phyloP scores from a whole-genome alignment of 768 basidiomycete species.

The Trametes maxima region DNA sequence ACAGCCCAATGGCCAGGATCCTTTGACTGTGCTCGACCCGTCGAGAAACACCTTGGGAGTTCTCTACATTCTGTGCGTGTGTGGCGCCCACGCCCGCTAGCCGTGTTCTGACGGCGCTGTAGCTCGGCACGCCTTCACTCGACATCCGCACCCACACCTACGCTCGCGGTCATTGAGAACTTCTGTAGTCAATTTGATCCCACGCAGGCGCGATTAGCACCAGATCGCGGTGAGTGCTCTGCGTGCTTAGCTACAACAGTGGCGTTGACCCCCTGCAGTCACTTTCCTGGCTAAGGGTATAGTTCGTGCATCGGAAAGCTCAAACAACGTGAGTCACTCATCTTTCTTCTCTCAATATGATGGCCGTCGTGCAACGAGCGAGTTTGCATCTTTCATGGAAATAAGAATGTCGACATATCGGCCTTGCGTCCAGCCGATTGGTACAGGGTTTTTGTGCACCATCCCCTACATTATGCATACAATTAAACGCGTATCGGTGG shows the following conservation, averaged over 20 bases:
- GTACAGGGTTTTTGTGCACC: no score
- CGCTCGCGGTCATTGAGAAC: slow-evolving; percentile 44
- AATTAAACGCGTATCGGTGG: no score
- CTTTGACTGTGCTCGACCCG: slow-evolving; percentile 60
- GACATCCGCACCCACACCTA: slow-evolving; percentile 41
- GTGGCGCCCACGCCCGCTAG: background rate
- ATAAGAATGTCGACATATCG: no score
- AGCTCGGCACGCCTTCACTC: slow-evolving; percentile 63
- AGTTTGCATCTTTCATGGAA: no score
- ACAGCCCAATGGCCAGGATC: slow-evolving; percentile 66
- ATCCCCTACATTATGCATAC: no score
- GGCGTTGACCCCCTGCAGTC: slow-evolving; percentile 44
- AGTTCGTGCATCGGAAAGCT: slow-evolving; percentile 46
- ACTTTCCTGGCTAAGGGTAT: slow-evolving; percentile 69
- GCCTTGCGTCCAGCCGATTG: no score
- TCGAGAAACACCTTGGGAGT: slow-evolving; percentile 62
- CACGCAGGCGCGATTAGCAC: slow-evolving; percentile 63
- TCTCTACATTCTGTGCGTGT: slow-evolving; percentile 71
- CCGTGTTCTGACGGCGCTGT: slow-evolving; percentile 1
- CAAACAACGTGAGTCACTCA: slow-evolving; percentile 50
- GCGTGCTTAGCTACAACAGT: slow-evolving; percentile 1
- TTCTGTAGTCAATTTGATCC: slow-evolving; percentile 70
- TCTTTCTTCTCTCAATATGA: background rate
- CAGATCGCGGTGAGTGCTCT: slow-evolving; percentile 59
- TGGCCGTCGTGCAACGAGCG: background rate